Conservation (phyloP, 2,329 filamentous ascomycete species). For the Pyrenochaeta sp. region DNA sequence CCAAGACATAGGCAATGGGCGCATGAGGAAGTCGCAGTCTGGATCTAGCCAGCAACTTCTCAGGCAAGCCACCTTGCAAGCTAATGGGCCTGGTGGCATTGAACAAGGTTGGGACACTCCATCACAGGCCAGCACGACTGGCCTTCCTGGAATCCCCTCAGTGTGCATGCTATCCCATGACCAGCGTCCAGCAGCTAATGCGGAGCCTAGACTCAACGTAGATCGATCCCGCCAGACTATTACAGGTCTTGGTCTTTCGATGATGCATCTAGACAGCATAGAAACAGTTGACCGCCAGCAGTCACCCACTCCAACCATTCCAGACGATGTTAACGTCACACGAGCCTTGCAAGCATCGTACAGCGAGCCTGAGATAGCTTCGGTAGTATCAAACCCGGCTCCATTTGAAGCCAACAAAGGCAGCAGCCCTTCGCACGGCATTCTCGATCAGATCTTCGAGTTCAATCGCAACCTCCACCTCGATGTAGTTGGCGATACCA, state of each 20-base stretch:
- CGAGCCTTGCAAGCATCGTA: conserved; percentile 18
- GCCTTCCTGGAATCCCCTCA: conserved; percentile 47
- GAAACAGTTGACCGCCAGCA: conserved; percentile 34
- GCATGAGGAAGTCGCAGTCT: conserved; percentile 13
- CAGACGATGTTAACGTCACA: conserved; percentile 31
- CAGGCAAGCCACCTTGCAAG: conserved; percentile 24
- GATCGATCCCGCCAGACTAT: conserved; percentile 31
- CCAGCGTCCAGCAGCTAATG: conserved; percentile 35
- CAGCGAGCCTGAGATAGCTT: conserved; percentile 25
- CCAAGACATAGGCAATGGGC: conserved; percentile 13
- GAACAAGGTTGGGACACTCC: conserved; percentile 31
- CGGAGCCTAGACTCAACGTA: conserved; percentile 27
- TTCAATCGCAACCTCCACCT: conserved; percentile 45
- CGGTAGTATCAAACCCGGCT: conserved; percentile 30
- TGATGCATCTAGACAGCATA: conserved; percentile 37
- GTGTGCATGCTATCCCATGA: conserved; percentile 49
- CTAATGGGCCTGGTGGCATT: conserved; percentile 27
- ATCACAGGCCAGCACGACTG: conserved; percentile 44
- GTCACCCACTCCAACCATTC: conserved; percentile 42
- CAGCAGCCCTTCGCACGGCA: conserved; percentile 24
- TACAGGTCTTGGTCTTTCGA: conserved; percentile 44
- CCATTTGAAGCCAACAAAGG: conserved; percentile 20
- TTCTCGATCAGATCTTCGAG: conserved; percentile 36
- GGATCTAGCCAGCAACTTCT: conserved; percentile 19
- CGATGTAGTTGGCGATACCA: conserved; percentile 43